Percentiles rank a stretch among this genome's conserved stretches.
Conservation (phyloP, 371 early-diverging fungal genomes). For the Smittium mucronatum region DNA sequence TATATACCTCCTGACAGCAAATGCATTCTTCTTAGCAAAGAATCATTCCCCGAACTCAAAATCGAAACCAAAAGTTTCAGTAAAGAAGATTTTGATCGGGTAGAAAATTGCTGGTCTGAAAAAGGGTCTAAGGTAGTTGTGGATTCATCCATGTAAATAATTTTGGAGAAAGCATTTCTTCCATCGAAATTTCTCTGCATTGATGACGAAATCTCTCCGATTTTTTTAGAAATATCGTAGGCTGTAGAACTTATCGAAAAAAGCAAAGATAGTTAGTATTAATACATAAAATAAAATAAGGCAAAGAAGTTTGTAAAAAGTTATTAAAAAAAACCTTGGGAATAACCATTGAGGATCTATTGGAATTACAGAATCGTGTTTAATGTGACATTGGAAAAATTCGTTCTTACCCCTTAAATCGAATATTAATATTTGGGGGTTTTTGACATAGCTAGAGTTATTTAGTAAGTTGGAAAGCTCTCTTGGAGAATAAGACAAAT, state of each 20-base stretch:
- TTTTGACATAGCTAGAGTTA: conserved; percentile 13
- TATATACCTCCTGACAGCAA: conserved; percentile 64
- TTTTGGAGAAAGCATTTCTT: conserved; percentile 54
- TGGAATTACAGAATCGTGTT: conserved; percentile 52
- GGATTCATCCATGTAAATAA: conserved; percentile 59
- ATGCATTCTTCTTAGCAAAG: conserved; percentile 39
- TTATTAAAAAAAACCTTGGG: conserved; percentile 29
- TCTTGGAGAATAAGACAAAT: conserved; percentile 28
- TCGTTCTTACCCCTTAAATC: conserved; percentile 64
- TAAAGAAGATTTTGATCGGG: conserved; percentile 15
- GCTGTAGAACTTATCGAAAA: conserved; percentile 27
- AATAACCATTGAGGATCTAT: conserved; percentile 62
- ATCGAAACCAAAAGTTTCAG: conserved; percentile 36
- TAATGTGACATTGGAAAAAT: conserved; percentile 56
- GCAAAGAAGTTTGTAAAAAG: neutral
- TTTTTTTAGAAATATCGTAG: conserved; percentile 33
- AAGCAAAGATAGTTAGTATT: no score
- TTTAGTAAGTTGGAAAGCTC: conserved; percentile 36
- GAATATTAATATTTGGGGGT: conserved; percentile 47
- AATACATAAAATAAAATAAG: no score
- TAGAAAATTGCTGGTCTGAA: conserved; percentile 11
- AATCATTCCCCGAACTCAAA: conserved; percentile 46
- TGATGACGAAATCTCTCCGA: conserved; percentile 32
- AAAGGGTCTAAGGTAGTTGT: conserved; percentile 20
- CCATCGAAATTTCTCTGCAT: conserved; percentile 46